These are phyloP conservation scores for Aspergillus fumigatus DNA, from an alignment of 2,329 filamentous ascomycete genomes.

Conservation along the genomic window DNA sequence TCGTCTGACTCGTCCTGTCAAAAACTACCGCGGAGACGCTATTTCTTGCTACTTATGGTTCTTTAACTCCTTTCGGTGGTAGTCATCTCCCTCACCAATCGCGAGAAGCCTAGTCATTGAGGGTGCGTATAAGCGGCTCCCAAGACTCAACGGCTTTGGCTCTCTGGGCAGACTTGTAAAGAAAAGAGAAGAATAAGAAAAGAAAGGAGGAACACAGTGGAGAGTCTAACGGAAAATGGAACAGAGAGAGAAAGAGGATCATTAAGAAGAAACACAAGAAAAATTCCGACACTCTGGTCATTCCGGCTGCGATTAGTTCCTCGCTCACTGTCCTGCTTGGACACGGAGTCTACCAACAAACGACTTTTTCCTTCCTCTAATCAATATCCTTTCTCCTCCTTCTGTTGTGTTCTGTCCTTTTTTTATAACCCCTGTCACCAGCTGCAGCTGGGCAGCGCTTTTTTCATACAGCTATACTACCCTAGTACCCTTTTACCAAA, in stretches of 20 bases:
- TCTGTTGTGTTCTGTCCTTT: conserved; percentile 1
- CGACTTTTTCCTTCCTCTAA: conserved; percentile 7
- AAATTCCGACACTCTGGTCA: conserved; percentile 7
- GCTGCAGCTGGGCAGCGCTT: conserved; percentile 9
- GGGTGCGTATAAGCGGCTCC: conserved; percentile 12
- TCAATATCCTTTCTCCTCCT: conserved; percentile 8
- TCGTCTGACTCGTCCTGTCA: conserved; percentile 13
- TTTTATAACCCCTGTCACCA: conserved; percentile 2
- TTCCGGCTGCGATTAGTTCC: background rate
- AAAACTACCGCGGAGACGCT: conserved; percentile 22
- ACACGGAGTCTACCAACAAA: conserved; percentile 15
- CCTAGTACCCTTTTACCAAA: background rate
- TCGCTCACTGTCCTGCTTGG: conserved; percentile 9
- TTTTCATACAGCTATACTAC: background rate
- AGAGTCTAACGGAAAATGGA: background rate
- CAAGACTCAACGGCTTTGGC: background rate
- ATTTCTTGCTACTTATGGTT: conserved; percentile 17
- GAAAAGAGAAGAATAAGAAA: background rate
- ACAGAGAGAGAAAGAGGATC: conserved; percentile 1
- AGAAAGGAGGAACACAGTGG: background rate
- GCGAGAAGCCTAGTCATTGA: conserved; percentile 15
- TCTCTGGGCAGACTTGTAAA: background rate
- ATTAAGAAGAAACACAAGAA: background rate
- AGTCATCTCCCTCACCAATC: conserved; percentile 14
- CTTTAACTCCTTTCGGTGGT: conserved; percentile 21